Conservation (phyloP, 1,139 yeast species). For the Hyphopichia pseudoburtonii region DNA sequence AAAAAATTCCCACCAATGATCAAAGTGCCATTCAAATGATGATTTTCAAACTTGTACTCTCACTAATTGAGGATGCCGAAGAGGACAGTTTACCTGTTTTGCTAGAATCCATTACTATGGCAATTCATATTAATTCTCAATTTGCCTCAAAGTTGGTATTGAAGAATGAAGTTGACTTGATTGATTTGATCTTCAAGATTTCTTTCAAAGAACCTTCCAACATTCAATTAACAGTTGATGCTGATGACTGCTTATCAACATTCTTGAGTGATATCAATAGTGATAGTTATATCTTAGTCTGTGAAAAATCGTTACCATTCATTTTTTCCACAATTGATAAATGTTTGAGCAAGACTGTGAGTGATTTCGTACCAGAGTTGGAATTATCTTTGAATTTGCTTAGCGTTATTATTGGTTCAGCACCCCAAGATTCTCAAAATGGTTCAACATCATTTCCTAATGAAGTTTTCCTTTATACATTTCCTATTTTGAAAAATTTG, state of each 20-base stretch:
- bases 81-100: slow-evolving; percentile 81
- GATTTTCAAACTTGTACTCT: slow-evolving; percentile 28
- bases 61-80: slow-evolving; percentile 62
- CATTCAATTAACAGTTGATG: slow-evolving; percentile 64
- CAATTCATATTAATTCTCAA: slow-evolving; percentile 45
- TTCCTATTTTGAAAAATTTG: slow-evolving; percentile 53
- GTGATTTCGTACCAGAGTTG: slow-evolving; percentile 57
- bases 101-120: slow-evolving; percentile 65
- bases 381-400: slow-evolving; percentile 69
- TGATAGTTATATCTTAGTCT: slow-evolving; percentile 45
- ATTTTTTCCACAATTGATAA: slow-evolving; percentile 39
- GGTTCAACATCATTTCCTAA: too few species aligned
- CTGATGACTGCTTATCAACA: slow-evolving; percentile 58
- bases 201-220: slow-evolving; percentile 78
- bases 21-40: slow-evolving; percentile 23
- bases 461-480: slow-evolving; percentile 47
- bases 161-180: slow-evolving; percentile 22
- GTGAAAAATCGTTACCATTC: slow-evolving; percentile 55
- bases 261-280: slow-evolving; percentile 50
- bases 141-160: slow-evolving; percentile 26
- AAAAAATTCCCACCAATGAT: slow-evolving; percentile 14
- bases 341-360: slow-evolving; percentile 15
- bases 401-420: slow-evolving; percentile 51
- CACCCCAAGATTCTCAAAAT: slow-evolving; percentile 39
- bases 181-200: slow-evolving; percentile 60